These are phyloP conservation scores for Lotus japonicus DNA, from an alignment of 306 rosid species.

Conservation along the genomic window DNA sequence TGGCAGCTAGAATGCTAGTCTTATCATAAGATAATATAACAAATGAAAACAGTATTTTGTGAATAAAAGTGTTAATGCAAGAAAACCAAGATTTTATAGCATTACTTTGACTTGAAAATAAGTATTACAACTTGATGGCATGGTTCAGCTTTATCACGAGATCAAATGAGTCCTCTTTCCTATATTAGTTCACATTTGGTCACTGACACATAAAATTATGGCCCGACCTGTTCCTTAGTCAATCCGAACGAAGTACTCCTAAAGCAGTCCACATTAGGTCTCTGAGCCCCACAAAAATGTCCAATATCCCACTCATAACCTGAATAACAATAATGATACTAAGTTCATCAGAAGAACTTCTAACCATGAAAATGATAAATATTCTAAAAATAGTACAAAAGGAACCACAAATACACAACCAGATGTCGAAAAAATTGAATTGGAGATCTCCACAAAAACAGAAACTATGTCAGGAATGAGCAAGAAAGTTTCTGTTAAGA, in stretches of 20 bases:
- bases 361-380: constrained; percentile 6
- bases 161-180: neutral
- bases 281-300: constrained; percentile 70
- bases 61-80: neutral
- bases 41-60: neutral
- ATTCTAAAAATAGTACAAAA: neutral
- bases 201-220: constrained; percentile 14
- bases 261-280: constrained; percentile 89
- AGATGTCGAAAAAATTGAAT: neutral
- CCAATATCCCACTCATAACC: constrained; percentile 99
- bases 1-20: constrained; percentile 4
- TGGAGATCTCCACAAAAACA: neutral
- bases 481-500: neutral
- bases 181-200: constrained; percentile 9
- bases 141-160: constrained; percentile 16
- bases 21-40: neutral
- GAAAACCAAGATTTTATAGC: constrained; percentile 9
- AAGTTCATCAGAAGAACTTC: constrained; percentile 22
- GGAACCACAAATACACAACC: neutral
- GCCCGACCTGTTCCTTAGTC: constrained; percentile 59
- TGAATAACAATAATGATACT: constrained; percentile 36
- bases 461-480: neutral
- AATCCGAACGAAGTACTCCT: constrained; percentile 88
- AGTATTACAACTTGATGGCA: neutral
- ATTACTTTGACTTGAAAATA: neutral